Evolutionary conservation across 2,329 filamentous ascomycete species (phyloP).

Genomic region (Botrytis fragariae): DNA sequence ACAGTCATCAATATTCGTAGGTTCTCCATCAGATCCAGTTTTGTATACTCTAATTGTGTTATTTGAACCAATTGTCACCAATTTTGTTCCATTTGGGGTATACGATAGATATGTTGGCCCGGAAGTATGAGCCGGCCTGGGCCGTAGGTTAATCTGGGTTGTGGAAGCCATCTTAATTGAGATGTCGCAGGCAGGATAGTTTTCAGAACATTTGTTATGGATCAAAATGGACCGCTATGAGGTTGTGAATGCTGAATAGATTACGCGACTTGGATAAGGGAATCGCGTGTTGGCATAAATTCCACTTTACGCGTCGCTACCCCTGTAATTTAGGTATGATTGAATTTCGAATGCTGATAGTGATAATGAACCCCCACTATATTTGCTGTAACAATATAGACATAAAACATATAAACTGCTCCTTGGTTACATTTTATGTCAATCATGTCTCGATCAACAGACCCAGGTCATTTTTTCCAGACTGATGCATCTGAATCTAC

Average conservation of each 20-base stretch:
- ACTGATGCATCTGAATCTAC: constrained; percentile 54
- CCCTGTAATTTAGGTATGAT: constrained; percentile 12
- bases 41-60: constrained; percentile 91
- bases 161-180: constrained; percentile 36
- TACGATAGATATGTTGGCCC: constrained; percentile 87
- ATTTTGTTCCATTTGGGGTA: constrained; percentile 79
- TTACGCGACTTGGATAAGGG: constrained; percentile 25
- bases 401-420: constrained; percentile 5
- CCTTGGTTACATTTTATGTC: background rate
- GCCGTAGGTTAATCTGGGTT: constrained; percentile 50
- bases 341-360: background rate
- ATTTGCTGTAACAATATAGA: background rate
- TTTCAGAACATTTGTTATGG: background rate
- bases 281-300: constrained; percentile 19
- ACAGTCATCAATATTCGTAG: constrained; percentile 86
- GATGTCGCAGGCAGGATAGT: constrained; percentile 20
- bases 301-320: constrained; percentile 29
- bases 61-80: constrained; percentile 91
- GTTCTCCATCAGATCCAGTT: constrained; percentile 88
- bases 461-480: constrained; percentile 86
- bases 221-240: constrained; percentile 8
- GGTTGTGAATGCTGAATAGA: constrained; percentile 20
- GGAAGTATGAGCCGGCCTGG: constrained; percentile 73
- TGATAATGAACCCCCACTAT: constrained; percentile 25
- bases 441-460: constrained; percentile 63